These are phyloP conservation scores for Cladochytrium replicatum DNA, from an alignment of 192 early-diverging fungal genomes.

Conservation along the genomic window DNA sequence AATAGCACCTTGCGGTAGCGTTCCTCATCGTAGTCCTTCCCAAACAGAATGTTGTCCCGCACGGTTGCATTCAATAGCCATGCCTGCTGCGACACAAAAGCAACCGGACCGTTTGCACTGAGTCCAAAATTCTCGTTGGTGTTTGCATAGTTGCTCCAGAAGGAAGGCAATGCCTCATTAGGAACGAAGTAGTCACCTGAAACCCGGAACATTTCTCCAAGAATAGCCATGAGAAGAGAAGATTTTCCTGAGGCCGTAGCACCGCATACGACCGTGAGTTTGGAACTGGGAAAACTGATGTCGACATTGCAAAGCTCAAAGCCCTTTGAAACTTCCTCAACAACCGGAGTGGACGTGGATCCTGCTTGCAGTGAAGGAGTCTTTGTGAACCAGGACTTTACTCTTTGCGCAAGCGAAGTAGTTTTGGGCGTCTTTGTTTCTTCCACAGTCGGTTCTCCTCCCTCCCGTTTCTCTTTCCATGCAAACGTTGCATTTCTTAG, in stretches of 20 bases:
- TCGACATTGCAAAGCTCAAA: constrained; percentile 56
- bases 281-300: constrained; percentile 57
- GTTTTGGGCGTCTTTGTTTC: too few species aligned
- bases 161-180: constrained; percentile 1
- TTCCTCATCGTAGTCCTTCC: constrained; percentile 36
- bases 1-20: constrained; percentile 52
- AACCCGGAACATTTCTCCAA: constrained; percentile 60
- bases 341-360: background rate
- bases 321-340: background rate
- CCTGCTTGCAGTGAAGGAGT: background rate
- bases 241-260: constrained; percentile 76
- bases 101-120: constrained; percentile 13
- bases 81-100: constrained; percentile 57
- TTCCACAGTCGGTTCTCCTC: too few species aligned
- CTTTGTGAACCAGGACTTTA: background rate
- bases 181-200: constrained; percentile 26
- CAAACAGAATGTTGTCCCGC: constrained; percentile 61
- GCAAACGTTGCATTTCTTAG: constrained; percentile 6
- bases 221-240: constrained; percentile 60
- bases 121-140: constrained; percentile 33
- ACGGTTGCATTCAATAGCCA: constrained; percentile 55
- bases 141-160: constrained; percentile 31
- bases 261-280: constrained; percentile 68
- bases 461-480: background rate
- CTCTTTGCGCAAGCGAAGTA: background rate